Base-by-base conservation (phyloP, 164 flowering plant species). In the Warburgia ugandensis region DNA sequence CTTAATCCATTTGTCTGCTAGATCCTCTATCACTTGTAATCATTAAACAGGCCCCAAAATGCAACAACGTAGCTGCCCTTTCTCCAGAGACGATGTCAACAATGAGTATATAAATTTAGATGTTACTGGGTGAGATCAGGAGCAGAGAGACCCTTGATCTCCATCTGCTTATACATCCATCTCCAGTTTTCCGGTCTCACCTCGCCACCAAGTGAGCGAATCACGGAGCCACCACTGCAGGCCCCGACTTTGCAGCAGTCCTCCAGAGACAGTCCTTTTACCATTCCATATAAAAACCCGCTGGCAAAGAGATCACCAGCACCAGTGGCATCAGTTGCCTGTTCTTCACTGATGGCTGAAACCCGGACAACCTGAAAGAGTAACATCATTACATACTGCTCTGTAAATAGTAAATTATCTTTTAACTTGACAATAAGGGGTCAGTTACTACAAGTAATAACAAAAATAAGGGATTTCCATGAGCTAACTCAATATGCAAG, bases 291-390 rank as follows among this genome's bases (percentile, higher is more conserved):
- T 58, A 92, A 64, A 63, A 92, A 92, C 26, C 98, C 98, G 55
- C 91, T 61, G 0, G 98, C 95, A 63, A 92, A 87, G 6, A 92
- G 86, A 68, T 92, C 98, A 0, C 98, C 98, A 3, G 98, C 98
- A 65, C 98, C 98, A 9, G 98, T 92, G 40, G 95, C 94, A 75
- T 92, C 98, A 13, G 44, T 65, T 26, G 91, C 77, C 41, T 73
- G 77, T 19, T 78, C 38, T 59, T 76, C 81, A 3, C 91, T 86
- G 16, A 81, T 75, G 4, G 98, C 98, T 12, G 84, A 72, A 31
- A 92, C 85, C 46, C 73, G 64, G 6, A 85, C 96, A 33, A 74
- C 52, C 98, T 91, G 76, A 51, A 53, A 64, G n/a, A n/a, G n/a
- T n/a, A n/a, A n/a, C n/a, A n/a, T n/a, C n/a, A n/a, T n/a, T n/a